These are phyloP conservation scores for Pharnaceum exiguum DNA, from an alignment of 148 eudicot species.

Conservation along the genomic window DNA sequence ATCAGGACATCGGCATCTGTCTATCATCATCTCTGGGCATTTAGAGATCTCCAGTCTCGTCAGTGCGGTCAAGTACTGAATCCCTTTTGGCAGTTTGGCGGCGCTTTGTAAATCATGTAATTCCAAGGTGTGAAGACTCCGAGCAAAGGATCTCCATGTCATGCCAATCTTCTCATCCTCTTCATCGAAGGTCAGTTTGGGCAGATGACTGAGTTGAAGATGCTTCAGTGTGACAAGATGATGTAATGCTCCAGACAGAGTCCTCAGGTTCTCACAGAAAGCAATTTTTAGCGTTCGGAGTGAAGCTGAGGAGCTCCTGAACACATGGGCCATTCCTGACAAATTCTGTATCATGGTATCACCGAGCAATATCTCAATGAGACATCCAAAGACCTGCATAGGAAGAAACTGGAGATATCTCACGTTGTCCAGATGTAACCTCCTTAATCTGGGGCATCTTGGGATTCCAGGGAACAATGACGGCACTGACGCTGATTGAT, in stretches of 20 bases:
- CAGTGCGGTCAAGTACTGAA: background rate
- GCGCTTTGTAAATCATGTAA: background rate
- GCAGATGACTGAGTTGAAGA: background rate
- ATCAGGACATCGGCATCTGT: no score
- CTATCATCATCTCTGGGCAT: no score
- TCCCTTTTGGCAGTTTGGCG: background rate
- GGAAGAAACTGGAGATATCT: no score
- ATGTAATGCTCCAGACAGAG: background rate
- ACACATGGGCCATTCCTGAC: background rate
- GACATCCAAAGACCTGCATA: no score
- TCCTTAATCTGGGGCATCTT: no score
- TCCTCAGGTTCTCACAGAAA: background rate
- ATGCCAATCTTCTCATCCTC: background rate
- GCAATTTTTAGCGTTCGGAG: background rate
- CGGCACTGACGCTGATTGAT: background rate
- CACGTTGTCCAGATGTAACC: no score
- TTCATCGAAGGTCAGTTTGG: background rate
- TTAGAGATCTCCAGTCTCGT: no score
- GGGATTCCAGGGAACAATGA: no score
- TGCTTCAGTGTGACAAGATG: background rate
- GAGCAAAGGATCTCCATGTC: background rate
- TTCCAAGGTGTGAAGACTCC: background rate
- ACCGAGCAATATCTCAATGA: no score
- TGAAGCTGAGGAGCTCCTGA: background rate
- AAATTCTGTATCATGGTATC: no score